Evolutionary conservation across 768 basidiomycete genomes (phyloP).

Genomic region (Boletus pseudopeckii): DNA sequence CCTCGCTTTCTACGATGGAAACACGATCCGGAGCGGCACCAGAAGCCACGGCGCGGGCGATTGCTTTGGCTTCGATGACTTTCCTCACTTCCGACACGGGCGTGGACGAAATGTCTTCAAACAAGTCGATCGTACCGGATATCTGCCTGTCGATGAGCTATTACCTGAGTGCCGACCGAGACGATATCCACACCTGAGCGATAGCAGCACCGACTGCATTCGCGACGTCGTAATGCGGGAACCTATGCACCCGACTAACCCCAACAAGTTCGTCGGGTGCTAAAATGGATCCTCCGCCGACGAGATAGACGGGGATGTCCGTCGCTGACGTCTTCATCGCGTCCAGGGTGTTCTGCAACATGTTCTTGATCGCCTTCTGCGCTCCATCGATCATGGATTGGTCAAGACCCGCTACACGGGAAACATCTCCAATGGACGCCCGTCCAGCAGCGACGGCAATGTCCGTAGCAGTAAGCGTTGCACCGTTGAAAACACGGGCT

Average conservation of each 20-base stretch:
- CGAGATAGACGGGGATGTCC: conserved; percentile 55
- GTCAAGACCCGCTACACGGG: conserved; percentile 22
- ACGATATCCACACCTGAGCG: conserved; percentile 28
- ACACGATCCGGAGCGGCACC: conserved; percentile 44
- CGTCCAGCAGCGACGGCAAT: conserved; percentile 43
- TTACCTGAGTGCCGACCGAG: neutral
- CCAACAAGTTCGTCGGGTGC: conserved; percentile 50
- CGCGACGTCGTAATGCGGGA: conserved; percentile 52
- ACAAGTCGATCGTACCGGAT: conserved; percentile 44
- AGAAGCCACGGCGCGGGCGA: conserved; percentile 41
- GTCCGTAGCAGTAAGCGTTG: conserved; percentile 59
- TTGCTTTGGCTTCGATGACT: conserved; percentile 37
- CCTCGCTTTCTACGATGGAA: conserved; percentile 54
- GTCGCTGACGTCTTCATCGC: conserved; percentile 62
- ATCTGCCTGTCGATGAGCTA: conserved; percentile 29
- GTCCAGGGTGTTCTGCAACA: conserved; percentile 50
- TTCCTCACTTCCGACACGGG: conserved; percentile 31
- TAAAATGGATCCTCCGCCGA: conserved; percentile 64
- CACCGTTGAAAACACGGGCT: conserved; percentile 54
- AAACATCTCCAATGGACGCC: conserved; percentile 29
- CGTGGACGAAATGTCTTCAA: conserved; percentile 39
- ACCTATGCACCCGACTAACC: conserved; percentile 47
- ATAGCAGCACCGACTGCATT: conserved; percentile 61
- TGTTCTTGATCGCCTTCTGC: conserved; percentile 38
- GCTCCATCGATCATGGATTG: conserved; percentile 33